A percentile compares a stretch with the other conserved stretches of the same genome.
phyloP scores from a whole-genome alignment of 495 filamentous ascomycete species.

The Pyrenula aspistea region DNA sequence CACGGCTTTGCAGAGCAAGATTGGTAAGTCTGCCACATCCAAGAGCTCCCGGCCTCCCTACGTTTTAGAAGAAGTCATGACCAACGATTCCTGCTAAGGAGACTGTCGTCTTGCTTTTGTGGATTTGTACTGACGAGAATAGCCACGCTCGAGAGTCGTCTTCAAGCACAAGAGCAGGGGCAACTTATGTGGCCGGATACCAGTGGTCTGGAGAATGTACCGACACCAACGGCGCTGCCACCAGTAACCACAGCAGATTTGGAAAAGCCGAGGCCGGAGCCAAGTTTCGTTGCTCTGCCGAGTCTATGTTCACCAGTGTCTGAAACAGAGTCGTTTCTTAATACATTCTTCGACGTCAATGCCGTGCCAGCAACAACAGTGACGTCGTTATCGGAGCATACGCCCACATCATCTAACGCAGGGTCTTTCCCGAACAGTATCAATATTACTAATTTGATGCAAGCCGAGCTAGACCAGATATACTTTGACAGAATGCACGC shows the following conservation, averaged over 20 bases:
- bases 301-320: slow-evolving; percentile 1
- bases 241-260: not conserved
- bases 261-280: not conserved
- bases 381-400: not conserved
- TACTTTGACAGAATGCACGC: slow-evolving; percentile 49
- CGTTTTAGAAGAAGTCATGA: not conserved
- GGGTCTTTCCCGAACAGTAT: not conserved
- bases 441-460: not conserved
- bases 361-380: not conserved
- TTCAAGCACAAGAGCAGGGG: not conserved
- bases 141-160: not conserved
- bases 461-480: slow-evolving; percentile 30
- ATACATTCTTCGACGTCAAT: not conserved
- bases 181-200: not conserved
- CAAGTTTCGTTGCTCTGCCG: not conserved
- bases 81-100: not conserved
- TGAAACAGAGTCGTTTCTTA: not conserved
- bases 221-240: not conserved
- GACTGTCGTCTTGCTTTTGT: not conserved
- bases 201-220: not conserved
- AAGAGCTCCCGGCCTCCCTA: slow-evolving; percentile 11
- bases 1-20: slow-evolving; percentile 32
- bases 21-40: slow-evolving; percentile 32
- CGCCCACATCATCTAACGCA: slow-evolving; percentile 7
- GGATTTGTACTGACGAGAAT: not conserved